Percentiles rank a stretch among this genome's conserved stretches.
Conservation (phyloP, 208 protist genomes). For the Crithidia acanthocephali region DNA sequence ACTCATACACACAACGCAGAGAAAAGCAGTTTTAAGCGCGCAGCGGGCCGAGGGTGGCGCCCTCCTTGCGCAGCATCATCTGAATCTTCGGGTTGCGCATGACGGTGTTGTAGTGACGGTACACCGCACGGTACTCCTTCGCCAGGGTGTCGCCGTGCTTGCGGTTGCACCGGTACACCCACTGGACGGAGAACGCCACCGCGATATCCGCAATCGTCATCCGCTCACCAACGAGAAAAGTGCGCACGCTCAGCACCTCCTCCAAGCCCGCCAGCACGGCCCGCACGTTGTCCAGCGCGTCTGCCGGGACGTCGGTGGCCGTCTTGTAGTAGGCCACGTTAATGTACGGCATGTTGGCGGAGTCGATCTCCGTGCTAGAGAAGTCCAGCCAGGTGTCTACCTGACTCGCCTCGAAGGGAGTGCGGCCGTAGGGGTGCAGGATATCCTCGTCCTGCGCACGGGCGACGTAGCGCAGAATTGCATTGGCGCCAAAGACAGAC, state of each 20-base stretch:
- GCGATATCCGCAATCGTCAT: slow-evolving; percentile 81
- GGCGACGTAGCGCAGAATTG: slow-evolving; percentile 83
- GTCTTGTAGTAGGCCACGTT: slow-evolving; percentile 44
- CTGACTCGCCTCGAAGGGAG: slow-evolving; percentile 74
- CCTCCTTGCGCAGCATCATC: slow-evolving; percentile 63
- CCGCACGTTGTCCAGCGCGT: slow-evolving; percentile 44
- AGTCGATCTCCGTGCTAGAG: slow-evolving; percentile 68
- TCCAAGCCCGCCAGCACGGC: slow-evolving; percentile 60
- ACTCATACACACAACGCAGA: neutral
- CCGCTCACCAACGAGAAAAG: slow-evolving; percentile 86
- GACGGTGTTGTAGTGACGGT: slow-evolving; percentile 84
- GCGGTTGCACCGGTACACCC: slow-evolving; percentile 63
- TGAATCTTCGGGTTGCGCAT: slow-evolving; percentile 75
- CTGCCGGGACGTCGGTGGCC: slow-evolving; percentile 24
- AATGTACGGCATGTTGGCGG: slow-evolving; percentile 56
- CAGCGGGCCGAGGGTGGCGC: slow-evolving; percentile 47
- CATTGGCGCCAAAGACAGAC: slow-evolving; percentile 86
- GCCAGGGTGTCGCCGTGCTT: slow-evolving; percentile 56
- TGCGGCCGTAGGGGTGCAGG: slow-evolving; percentile 75
- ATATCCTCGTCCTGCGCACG: slow-evolving; percentile 41
- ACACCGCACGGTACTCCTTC: slow-evolving; percentile 64
- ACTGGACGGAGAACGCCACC: slow-evolving; percentile 73
- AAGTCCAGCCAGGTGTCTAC: slow-evolving; percentile 91
- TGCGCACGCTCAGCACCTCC: slow-evolving; percentile 68
- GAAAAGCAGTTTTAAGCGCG: slow-evolving; percentile 19